These are phyloP conservation scores for Aspergillus ostianus DNA, from an alignment of 495 filamentous ascomycete genomes.

Conservation along the genomic window DNA sequence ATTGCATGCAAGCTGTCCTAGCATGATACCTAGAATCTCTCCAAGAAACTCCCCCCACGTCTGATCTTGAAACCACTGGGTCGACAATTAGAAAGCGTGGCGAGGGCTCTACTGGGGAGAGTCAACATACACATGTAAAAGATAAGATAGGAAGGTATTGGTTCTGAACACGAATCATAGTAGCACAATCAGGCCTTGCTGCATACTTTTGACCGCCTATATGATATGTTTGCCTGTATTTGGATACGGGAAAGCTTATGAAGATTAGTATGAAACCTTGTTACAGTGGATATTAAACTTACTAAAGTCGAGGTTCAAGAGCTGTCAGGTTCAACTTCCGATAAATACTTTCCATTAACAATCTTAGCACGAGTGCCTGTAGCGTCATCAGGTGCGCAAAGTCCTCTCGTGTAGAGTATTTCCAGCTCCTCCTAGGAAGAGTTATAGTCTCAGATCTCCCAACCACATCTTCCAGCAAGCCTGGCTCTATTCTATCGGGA, in stretches of 20 bases:
- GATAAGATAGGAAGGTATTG: background rate
- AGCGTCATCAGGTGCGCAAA: background rate
- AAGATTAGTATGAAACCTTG: background rate
- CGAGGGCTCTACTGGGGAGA: too few species aligned
- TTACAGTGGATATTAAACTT: too few species aligned
- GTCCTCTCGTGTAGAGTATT: background rate
- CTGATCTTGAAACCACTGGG: background rate
- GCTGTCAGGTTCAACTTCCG: background rate
- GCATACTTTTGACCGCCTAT: slow-evolving; percentile 2
- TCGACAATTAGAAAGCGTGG: too few species aligned
- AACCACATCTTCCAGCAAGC: too few species aligned
- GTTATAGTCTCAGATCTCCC: background rate
- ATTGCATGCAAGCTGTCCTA: background rate
- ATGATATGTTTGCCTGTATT: background rate
- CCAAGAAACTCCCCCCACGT: background rate
- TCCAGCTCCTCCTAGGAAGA: background rate
- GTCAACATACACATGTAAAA: slow-evolving; percentile 3
- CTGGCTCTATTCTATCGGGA: too few species aligned
- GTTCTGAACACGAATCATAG: background rate
- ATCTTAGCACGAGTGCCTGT: background rate
- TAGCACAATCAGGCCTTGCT: background rate
- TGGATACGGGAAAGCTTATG: background rate
- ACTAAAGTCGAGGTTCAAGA: too few species aligned
- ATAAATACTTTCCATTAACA: background rate
- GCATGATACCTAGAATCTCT: background rate